These are phyloP conservation scores for Xylaria sp. DNA, from an alignment of 2,329 filamentous ascomycete species.

Conservation along the genomic window DNA sequence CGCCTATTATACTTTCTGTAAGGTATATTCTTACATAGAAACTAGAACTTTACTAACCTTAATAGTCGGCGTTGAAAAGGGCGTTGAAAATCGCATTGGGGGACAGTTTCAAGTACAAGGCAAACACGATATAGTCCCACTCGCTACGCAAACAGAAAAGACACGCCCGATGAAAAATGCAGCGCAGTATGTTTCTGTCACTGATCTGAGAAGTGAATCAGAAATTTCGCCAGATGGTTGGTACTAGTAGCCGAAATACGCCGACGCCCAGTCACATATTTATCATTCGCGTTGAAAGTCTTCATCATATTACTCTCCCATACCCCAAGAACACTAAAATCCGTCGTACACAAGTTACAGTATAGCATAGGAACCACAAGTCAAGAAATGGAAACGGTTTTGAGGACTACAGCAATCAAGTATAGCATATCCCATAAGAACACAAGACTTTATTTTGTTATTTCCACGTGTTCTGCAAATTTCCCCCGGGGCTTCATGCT, in stretches of 20 bases:
- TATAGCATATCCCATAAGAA: too few relatives aligned
- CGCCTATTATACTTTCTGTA: constrained; percentile 9
- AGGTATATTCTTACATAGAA: neutral
- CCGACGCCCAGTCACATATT: neutral
- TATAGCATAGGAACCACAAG: neutral
- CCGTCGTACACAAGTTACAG: neutral
- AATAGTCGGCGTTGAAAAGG: constrained; percentile 6
- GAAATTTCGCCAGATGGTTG: neutral
- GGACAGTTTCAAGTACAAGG: neutral
- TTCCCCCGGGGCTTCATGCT: too few relatives aligned
- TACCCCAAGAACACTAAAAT: neutral
- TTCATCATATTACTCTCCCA: neutral
- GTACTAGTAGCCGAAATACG: neutral
- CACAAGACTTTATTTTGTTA: too few relatives aligned
- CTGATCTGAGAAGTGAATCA: neutral
- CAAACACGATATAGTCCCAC: neutral
- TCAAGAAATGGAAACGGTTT: neutral
- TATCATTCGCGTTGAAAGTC: neutral
- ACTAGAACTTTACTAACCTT: neutral
- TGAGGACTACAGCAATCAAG: neutral
- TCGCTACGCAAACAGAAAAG: neutral
- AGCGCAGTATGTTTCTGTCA: neutral
- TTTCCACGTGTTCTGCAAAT: too few relatives aligned
- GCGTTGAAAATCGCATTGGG: constrained; percentile 7
- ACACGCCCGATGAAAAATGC: neutral